phyloP scores from a whole-genome alignment of 441 rosid species.

The Croton laevigatus region DNA sequence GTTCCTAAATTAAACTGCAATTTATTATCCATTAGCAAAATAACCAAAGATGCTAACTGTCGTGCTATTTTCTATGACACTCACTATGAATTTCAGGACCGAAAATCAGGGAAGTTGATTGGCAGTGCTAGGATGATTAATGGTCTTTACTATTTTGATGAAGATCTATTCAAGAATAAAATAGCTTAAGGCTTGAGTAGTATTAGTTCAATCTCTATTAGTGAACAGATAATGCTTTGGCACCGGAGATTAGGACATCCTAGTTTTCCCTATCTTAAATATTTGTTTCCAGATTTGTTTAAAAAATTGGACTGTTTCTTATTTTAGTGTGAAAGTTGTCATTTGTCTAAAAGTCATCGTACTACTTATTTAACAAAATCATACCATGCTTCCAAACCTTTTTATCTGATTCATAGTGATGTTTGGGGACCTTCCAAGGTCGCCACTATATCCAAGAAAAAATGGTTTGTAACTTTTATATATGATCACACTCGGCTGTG shows the following conservation, averaged over 20 bases:
- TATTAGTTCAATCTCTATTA: background rate
- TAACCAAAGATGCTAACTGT: constrained; percentile 1
- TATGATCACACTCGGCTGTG: too few species aligned
- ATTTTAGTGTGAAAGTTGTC: background rate
- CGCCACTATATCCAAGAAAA: background rate
- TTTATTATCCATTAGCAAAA: constrained; percentile 1
- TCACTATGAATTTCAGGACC: background rate
- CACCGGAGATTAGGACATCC: background rate
- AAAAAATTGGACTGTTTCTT: background rate
- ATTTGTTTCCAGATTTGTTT: background rate
- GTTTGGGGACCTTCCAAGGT: background rate
- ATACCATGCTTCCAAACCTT: background rate
- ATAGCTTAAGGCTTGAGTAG: background rate
- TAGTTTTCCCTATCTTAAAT: background rate
- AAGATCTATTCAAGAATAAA: background rate
- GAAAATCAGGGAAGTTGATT: background rate
- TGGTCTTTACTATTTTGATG: background rate
- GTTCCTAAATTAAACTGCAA: background rate
- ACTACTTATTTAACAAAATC: background rate
- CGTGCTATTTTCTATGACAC: background rate
- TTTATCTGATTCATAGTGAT: too few species aligned
- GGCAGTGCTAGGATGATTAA: too few species aligned
- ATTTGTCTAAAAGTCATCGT: background rate
- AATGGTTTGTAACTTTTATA: background rate
- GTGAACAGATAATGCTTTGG: background rate